These are phyloP conservation scores for Gnaphalium uliginosum DNA, from an alignment of 129 eudicot genomes.

Conservation along the genomic window DNA sequence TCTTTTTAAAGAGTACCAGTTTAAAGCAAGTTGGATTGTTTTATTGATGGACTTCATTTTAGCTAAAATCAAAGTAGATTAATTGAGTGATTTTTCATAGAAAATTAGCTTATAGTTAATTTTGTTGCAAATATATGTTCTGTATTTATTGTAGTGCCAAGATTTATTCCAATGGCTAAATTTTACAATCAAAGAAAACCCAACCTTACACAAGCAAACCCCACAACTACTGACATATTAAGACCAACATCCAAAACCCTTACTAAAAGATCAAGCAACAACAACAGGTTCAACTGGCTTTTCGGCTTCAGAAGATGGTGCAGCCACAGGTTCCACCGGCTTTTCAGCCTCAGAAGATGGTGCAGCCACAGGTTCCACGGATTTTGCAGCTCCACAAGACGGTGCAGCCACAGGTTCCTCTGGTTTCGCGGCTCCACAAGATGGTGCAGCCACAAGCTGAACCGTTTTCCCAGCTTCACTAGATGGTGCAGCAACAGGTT, in stretches of 20 bases:
- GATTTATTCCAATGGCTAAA: constrained; percentile 34
- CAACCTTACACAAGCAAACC: constrained; percentile 33
- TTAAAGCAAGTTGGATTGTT: neutral
- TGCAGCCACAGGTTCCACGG: neutral
- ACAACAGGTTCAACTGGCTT: constrained; percentile 28
- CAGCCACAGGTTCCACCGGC: constrained; percentile 31
- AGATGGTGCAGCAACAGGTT: constrained; percentile 30
- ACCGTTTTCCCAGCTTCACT: neutral
- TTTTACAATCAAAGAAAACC: constrained; percentile 25
- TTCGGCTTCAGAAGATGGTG: constrained; percentile 19
- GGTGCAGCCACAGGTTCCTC: constrained; percentile 26
- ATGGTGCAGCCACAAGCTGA: constrained; percentile 23
- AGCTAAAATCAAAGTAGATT: too few relatives aligned
- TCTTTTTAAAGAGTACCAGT: neutral
- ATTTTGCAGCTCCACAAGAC: constrained; percentile 20
- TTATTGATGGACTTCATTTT: neutral
- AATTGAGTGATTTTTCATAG: too few relatives aligned
- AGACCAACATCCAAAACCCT: constrained; percentile 6
- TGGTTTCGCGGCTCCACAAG: constrained; percentile 23
- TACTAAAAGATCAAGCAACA: constrained; percentile 27
- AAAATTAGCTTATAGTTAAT: neutral
- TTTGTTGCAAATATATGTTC: neutral
- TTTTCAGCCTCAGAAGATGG: constrained; percentile 25
- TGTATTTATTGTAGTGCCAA: constrained; percentile 30
- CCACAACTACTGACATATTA: constrained; percentile 21